phyloP scores from a whole-genome alignment of 129 eudicot species.

The Calendula officinalis region DNA sequence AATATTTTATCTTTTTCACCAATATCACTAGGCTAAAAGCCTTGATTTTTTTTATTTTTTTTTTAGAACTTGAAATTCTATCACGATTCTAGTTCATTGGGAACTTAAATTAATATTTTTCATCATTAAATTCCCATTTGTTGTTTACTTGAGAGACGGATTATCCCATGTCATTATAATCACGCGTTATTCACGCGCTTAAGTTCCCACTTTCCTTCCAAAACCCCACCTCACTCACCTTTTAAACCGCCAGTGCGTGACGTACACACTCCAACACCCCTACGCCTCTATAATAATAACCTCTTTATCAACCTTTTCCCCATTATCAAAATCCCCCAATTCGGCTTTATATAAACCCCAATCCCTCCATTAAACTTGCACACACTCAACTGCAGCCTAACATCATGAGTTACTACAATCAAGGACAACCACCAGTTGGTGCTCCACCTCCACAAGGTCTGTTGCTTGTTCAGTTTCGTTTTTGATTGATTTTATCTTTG shows the following conservation, averaged over 20 bases:
- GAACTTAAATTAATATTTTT: background rate
- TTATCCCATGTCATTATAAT: background rate
- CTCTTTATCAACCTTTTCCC: slow-evolving; percentile 7
- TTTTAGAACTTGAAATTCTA: background rate
- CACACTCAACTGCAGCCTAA: background rate
- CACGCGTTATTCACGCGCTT: slow-evolving; percentile 32
- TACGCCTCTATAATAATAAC: background rate
- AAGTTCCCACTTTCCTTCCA: background rate
- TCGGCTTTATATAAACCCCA: slow-evolving; percentile 5
- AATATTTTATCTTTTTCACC: no score
- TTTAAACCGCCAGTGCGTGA: slow-evolving; percentile 32
- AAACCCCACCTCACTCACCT: background rate
- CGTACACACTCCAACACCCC: background rate
- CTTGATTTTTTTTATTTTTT: no score
- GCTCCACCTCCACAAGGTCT: slow-evolving; percentile 83
- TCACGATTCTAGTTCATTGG: background rate
- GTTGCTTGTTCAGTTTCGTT: background rate
- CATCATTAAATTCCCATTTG: background rate
- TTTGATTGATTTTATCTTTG: background rate
- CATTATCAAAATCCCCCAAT: slow-evolving; percentile 17
- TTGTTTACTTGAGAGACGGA: background rate
- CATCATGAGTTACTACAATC: slow-evolving; percentile 84
- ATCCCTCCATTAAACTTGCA: background rate
- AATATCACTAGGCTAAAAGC: no score
- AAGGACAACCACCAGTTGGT: slow-evolving; percentile 74